Base-by-base conservation (phyloP, 2,329 filamentous ascomycete species). In the Leptographium flavum region DNA sequence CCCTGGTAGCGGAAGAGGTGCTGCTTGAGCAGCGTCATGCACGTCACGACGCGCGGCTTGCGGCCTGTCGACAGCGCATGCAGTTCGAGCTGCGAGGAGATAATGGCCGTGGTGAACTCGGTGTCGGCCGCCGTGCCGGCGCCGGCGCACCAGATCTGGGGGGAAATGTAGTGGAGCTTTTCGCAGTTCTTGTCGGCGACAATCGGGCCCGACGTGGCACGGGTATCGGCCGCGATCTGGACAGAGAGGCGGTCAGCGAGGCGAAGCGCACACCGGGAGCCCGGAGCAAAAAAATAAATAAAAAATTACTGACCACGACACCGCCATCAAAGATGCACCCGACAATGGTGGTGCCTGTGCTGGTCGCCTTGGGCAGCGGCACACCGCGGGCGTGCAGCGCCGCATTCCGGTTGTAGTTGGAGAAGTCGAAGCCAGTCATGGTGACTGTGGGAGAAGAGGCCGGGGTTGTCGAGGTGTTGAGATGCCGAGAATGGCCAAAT, bases 181-280 rank as follows among this genome's bases (percentile, higher is more conserved):
- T 98, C 90, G 73, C 92, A 95, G 76, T 98, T 98, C 86, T 98
- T 98, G 78, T 98, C 92, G 66, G 93, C 93, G 56, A 98, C 92
- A 67, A 98, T 98, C 55, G 92, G 88, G 31, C 92, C 92, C 53
- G 85, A 93, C 39, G 92, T 98, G 52, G 92, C 92, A 76, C 92
- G 80, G 54, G 92, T 98, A 69, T 98, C 92, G 69, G 92, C 92
- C 52, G 92, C 92, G 66, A 98, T 96, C 83, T 88, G 56, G 45
- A 35, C 36, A 30, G 23, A 22, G 28, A 36, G 30, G 6, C 15
- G 11, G 14, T 23, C 17, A 13, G 39, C 8, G n/a, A 23, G 27
- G 27, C 5, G 5, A 6, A 22, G 22, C 23, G 21, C 23, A 36
- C 6, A 27, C 17, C 36, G 35, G 45, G 6, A 23, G 13, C 38